phyloP scores from a whole-genome alignment of 306 rosid genomes.

The Parietaria judaica region DNA sequence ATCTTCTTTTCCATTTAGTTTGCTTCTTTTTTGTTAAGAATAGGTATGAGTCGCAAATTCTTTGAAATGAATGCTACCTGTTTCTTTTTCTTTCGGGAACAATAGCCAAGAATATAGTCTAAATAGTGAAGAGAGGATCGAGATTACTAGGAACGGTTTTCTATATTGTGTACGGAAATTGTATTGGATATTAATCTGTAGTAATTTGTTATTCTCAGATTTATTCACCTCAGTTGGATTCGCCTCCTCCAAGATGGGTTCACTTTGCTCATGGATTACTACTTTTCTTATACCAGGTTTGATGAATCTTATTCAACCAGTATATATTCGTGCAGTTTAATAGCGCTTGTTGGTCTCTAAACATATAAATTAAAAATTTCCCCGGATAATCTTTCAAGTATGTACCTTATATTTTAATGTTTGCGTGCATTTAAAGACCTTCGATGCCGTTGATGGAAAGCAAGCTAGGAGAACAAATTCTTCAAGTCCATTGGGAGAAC shows the following conservation, averaged over 20 bases:
- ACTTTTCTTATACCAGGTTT: slow-evolving; percentile 90
- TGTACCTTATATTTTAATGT: neutral
- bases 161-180: neutral
- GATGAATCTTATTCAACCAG: slow-evolving; percentile 9
- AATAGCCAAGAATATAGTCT: neutral
- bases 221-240: slow-evolving; percentile 74
- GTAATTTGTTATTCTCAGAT: slow-evolving; percentile 29
- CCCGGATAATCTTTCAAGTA: too few species aligned
- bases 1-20: neutral
- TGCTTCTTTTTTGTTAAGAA: neutral
- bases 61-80: neutral
- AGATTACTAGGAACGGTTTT: neutral
- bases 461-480: slow-evolving; percentile 97
- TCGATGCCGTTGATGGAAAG: slow-evolving; percentile 99
- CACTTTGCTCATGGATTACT: slow-evolving; percentile 84
- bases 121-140: neutral
- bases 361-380: too few species aligned
- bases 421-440: slow-evolving; percentile 42
- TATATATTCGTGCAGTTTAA: neutral
- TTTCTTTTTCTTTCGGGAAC: neutral
- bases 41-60: neutral
- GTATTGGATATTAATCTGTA: too few species aligned
- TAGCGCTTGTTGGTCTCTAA: too few species aligned
- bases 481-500: slow-evolving; percentile 95
- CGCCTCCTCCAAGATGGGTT: slow-evolving; percentile 98